Percentiles rank a stretch among this genome's conserved stretches.
These are phyloP conservation scores for Ustilago cynodontis DNA, from an alignment of 1,284 basidiomycete genomes.

Conservation along the genomic window DNA sequence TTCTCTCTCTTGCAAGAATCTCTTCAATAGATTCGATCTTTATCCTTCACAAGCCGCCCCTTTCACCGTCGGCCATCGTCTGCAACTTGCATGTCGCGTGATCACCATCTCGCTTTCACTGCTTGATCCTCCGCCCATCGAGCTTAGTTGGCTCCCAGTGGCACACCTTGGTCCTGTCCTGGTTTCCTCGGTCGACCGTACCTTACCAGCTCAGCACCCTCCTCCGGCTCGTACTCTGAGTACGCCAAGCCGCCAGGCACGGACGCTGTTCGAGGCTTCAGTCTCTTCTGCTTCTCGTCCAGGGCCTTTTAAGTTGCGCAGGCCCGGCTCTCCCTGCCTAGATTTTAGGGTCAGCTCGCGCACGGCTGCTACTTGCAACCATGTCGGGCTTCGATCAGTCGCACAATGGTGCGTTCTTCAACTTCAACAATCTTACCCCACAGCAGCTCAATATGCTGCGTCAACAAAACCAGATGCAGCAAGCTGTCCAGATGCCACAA, in stretches of 20 bases:
- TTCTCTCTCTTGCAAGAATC: background rate
- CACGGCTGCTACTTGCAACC: conserved; percentile 4
- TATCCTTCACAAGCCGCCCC: background rate
- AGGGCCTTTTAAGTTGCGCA: background rate
- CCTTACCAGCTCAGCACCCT: background rate
- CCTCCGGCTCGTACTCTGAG: background rate
- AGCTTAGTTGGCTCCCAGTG: conserved; percentile 20
- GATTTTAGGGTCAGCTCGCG: background rate
- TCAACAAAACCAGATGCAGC: conserved; percentile 51
- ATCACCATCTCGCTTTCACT: background rate
- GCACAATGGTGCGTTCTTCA: conserved; percentile 49
- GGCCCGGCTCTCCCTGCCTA: background rate
- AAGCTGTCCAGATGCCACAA: conserved; percentile 41
- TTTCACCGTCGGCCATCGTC: background rate
- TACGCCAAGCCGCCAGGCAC: background rate
- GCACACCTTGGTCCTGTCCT: background rate
- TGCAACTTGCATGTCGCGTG: conserved; percentile 15
- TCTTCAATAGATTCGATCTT: background rate
- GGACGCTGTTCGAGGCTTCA: background rate
- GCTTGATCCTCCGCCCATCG: conserved; percentile 5
- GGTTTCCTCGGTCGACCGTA: background rate
- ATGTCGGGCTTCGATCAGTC: conserved; percentile 55
- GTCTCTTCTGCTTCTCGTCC: background rate
- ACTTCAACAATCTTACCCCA: conserved; percentile 53
- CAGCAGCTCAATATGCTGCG: conserved; percentile 53